These are phyloP conservation scores for Pyrenophora tritici-repentis DNA, from an alignment of 2,329 filamentous ascomycete genomes.

Conservation along the genomic window DNA sequence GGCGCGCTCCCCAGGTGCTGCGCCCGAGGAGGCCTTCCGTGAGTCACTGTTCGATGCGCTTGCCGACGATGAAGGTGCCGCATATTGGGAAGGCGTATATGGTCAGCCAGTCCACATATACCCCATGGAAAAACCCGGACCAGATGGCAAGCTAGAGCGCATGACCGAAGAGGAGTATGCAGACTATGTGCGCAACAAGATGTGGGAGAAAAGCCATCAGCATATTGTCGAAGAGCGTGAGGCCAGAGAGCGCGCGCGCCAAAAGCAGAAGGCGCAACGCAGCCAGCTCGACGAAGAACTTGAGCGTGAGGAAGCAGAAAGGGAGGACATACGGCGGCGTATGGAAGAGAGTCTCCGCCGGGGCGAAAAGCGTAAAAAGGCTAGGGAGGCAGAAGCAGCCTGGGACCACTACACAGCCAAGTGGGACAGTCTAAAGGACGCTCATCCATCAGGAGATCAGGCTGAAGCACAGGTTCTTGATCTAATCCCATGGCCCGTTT, in stretches of 20 bases:
- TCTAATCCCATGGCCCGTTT: slow-evolving; percentile 74
- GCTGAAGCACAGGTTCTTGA: slow-evolving; percentile 32
- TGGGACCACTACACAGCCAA: slow-evolving; percentile 69
- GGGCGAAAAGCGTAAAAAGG: slow-evolving; percentile 66
- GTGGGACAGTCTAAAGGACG: slow-evolving; percentile 63
- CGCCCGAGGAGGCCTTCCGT: slow-evolving; percentile 79
- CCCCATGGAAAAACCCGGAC: slow-evolving; percentile 59
- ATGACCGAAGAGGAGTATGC: slow-evolving; percentile 96
- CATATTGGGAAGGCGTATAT: slow-evolving; percentile 96
- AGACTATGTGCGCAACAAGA: slow-evolving; percentile 78
- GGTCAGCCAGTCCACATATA: slow-evolving; percentile 92
- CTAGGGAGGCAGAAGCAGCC: slow-evolving; percentile 60
- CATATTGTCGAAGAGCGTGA: slow-evolving; percentile 79
- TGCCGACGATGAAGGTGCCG: slow-evolving; percentile 93
- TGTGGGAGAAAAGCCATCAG: slow-evolving; percentile 95
- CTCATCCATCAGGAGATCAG: slow-evolving; percentile 15
- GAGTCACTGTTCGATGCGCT: slow-evolving; percentile 96
- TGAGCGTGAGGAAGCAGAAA: slow-evolving; percentile 50
- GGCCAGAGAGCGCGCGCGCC: slow-evolving; percentile 56
- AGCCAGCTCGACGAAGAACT: slow-evolving; percentile 49
- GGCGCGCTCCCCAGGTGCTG: slow-evolving; percentile 33
- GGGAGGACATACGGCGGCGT: slow-evolving; percentile 59
- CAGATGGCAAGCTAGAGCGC: slow-evolving; percentile 66
- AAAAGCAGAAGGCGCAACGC: slow-evolving; percentile 52
- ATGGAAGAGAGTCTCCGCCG: slow-evolving; percentile 72